Evolutionary conservation across 129 eudicot species (phyloP).

Genomic region (Flaveria brownii): DNA sequence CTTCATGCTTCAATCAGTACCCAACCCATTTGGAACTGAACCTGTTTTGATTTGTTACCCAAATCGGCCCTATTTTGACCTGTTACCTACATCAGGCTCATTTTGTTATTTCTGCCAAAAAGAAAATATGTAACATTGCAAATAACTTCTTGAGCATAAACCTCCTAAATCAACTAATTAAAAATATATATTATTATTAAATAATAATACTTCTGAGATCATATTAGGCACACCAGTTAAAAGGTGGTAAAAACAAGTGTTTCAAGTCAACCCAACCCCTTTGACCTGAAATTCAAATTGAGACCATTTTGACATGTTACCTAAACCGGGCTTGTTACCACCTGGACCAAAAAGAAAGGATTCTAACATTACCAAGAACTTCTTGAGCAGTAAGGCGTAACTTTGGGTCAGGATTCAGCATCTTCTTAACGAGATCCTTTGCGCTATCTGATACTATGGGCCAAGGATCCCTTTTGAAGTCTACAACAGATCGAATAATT

Average conservation of each 20-base stretch:
- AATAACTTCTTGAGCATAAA: constrained; percentile 1
- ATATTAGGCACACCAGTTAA: not conserved
- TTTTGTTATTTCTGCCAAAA: not conserved
- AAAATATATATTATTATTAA: not conserved
- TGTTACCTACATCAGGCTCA: not conserved
- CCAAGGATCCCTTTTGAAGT: constrained; percentile 90
- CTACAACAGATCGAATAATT: constrained; percentile 76
- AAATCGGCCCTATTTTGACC: not conserved
- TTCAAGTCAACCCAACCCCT: not conserved
- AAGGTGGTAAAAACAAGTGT: not conserved
- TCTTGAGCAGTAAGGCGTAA: constrained; percentile 82
- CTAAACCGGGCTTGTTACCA: not conserved
- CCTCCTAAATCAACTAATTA: constrained; percentile 4
- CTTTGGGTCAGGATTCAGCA: constrained; percentile 88
- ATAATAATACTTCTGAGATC: not conserved
- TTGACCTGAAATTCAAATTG: not conserved
- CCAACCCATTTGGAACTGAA: not conserved
- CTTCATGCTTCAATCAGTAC: not conserved
- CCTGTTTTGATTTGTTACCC: not conserved
- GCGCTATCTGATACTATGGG: constrained; percentile 87
- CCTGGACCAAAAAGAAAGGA: not conserved
- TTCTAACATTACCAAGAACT: constrained; percentile 65
- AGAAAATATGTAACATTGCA: not conserved
- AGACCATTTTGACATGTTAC: constrained; percentile 1
- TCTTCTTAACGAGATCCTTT: constrained; percentile 80